phyloP scores from a whole-genome alignment of 345 rosid genomes.

The Arabis hirsuta region DNA sequence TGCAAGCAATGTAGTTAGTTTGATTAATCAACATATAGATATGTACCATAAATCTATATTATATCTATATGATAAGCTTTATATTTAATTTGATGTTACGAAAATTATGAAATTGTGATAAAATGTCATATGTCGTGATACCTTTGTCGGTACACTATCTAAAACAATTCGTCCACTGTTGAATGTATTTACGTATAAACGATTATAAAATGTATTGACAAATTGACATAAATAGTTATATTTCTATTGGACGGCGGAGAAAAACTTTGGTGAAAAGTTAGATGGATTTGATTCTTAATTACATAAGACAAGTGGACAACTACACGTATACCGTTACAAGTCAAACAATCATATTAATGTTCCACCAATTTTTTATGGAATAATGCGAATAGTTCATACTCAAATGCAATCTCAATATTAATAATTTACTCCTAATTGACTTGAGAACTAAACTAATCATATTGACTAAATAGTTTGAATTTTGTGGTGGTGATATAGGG shows the following conservation, averaged over 20 bases:
- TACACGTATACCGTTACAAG: constrained; percentile 43
- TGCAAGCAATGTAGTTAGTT: constrained; percentile 21
- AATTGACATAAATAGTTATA: constrained; percentile 18
- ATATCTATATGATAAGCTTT: neutral
- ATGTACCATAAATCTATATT: neutral
- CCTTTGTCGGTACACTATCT: constrained; percentile 39
- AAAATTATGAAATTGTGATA: neutral
- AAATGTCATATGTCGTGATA: constrained; percentile 28
- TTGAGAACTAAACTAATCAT: neutral
- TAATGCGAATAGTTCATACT: neutral
- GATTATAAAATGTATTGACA: constrained; percentile 13
- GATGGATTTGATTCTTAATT: constrained; percentile 34
- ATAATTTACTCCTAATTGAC: neutral
- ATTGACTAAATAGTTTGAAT: neutral
- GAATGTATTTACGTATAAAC: neutral
- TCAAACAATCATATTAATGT: constrained; percentile 39
- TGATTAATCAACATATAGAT: neutral
- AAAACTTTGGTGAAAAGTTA: constrained; percentile 35
- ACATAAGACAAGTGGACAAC: constrained; percentile 34
- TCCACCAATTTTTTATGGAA: constrained; percentile 10
- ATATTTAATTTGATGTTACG: neutral
- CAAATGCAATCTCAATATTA: constrained; percentile 24
- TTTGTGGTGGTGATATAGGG: neutral
- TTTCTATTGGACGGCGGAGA: constrained; percentile 18
- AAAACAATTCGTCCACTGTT: constrained; percentile 5